Base-by-base conservation (phyloP, 495 filamentous ascomycete species). In the Aspergillus nidulans region DNA sequence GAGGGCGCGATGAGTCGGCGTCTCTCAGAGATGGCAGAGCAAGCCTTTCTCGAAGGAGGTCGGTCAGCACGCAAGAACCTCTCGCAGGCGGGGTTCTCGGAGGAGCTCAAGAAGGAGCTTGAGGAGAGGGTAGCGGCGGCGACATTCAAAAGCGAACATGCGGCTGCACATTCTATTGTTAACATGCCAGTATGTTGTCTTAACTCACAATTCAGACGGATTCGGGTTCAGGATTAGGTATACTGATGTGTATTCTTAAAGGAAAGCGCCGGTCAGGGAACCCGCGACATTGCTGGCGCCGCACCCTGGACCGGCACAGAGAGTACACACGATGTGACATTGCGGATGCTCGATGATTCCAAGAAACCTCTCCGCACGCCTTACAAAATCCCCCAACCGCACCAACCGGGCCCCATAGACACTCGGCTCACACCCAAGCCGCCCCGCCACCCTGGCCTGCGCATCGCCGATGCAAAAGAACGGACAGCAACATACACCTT, bases 301-400 rank as follows among this genome's bases (percentile, higher is more conserved):
- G 70, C 82, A 47, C 78, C 85, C 4, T 98, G 94, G 94, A 84
- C 80, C 9, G 94, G 92, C 16, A 77, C 75, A 15, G 94, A 98
- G 69, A 70, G 72, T 12, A 65, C 83, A 2, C 80, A 85, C 63
- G 92, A 97, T 65, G 76, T 86, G 10, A 82, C 90, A 30, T 73
- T 96, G 23, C 84, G 94, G 38, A 98, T 98, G 94, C 80, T 97
- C 10, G 80, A 97, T 64, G 56, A 51, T 79, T 86, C 45, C 72
- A 89, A 67, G 89, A 95, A 77, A 66, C 90, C 85, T 0, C 68
- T 96, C 13, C 76, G 79, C 21, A 71, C 67, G 41, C 66, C 70
- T 0, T 74, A 66, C 21, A 83, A 79, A 39, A 76, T 85, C 9
- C 77, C 81, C 4, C 69, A 77, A 32, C 78, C 77, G 0, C 77